phyloP scores from a whole-genome alignment of 164 flowering plant species.

The Aristolochia fimbriata region DNA sequence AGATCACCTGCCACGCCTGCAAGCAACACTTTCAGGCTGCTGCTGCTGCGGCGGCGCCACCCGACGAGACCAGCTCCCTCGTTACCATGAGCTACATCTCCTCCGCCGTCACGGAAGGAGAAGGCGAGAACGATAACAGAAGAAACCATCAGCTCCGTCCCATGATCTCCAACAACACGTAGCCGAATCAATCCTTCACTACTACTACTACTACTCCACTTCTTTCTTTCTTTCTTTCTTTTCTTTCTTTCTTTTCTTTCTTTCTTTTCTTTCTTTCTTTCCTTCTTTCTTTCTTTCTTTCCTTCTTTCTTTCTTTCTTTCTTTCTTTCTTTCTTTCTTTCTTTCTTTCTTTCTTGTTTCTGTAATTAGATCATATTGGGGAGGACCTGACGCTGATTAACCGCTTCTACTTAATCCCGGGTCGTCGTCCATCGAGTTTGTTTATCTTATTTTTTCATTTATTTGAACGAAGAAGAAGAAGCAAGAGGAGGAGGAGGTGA shows the following conservation, averaged over 20 bases:
- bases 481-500: constrained; percentile 1
- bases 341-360: neutral
- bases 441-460: constrained; percentile 19
- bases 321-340: no score
- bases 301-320: no score
- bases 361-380: no score
- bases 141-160: constrained; percentile 4
- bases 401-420: neutral
- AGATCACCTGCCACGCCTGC: constrained; percentile 78
- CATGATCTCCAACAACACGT: constrained; percentile 12
- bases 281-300: no score
- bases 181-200: no score
- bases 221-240: no score
- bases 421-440: constrained; percentile 7
- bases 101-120: constrained; percentile 55
- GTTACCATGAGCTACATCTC: constrained; percentile 52
- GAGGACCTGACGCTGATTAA: no score
- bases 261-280: no score
- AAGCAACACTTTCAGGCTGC: constrained; percentile 41
- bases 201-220: no score
- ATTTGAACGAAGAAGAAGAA: constrained; percentile 13
- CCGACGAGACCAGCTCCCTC: constrained; percentile 34
- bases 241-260: no score
- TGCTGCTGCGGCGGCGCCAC: constrained; percentile 13
- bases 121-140: constrained; percentile 30